Evolutionary conservation across 2,329 filamentous ascomycete species (phyloP).

Genomic region (Colletotrichum sp.): DNA sequence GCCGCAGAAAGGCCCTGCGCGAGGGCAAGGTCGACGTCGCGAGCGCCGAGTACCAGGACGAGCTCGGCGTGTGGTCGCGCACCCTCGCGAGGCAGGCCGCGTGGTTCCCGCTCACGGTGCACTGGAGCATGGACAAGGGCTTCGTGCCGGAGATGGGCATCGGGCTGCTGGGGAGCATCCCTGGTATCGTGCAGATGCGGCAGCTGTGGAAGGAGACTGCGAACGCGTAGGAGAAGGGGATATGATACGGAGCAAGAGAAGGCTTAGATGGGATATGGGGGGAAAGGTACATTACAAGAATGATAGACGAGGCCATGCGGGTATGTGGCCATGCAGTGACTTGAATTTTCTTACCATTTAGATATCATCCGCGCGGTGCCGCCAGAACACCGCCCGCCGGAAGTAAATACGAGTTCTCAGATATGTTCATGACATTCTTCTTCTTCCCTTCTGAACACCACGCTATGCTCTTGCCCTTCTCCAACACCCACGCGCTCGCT

Average conservation of each 20-base stretch:
- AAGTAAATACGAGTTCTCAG: neutral
- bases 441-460: neutral
- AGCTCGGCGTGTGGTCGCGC: slow-evolving; percentile 63
- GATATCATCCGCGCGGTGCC: neutral
- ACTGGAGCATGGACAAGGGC: slow-evolving; percentile 79
- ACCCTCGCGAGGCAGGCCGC: slow-evolving; percentile 72
- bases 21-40: slow-evolving; percentile 31
- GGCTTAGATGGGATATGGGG: neutral
- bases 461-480: neutral
- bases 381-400: neutral
- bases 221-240: slow-evolving; percentile 18
- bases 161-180: slow-evolving; percentile 47
- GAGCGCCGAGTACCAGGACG: slow-evolving; percentile 48
- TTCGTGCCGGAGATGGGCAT: slow-evolving; percentile 45
- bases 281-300: neutral
- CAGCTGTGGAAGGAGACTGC: slow-evolving; percentile 47
- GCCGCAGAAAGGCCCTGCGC: slow-evolving; percentile 31
- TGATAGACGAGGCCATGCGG: neutral
- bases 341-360: neutral
- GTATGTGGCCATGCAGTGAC: neutral
- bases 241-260: neutral
- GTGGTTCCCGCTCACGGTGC: slow-evolving; percentile 82
- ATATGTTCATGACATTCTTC: neutral
- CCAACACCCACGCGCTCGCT: slow-evolving; percentile 6
- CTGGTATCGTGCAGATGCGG: slow-evolving; percentile 48